Conservation (phyloP, 2,329 filamentous ascomycete species). For the Colletotrichum sp. region DNA sequence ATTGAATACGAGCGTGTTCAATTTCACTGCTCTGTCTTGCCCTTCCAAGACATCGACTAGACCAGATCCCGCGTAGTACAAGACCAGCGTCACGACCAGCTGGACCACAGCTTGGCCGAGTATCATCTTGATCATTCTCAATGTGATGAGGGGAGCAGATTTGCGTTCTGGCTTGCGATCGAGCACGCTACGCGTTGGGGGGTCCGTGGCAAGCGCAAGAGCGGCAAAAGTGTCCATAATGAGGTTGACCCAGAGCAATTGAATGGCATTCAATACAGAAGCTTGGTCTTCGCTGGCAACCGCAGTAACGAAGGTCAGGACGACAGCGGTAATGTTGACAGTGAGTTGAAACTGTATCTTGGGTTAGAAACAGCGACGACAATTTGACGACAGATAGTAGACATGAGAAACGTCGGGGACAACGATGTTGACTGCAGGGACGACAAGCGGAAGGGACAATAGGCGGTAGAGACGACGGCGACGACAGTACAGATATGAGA, state of each 20-base stretch:
- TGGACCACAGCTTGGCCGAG: constrained; percentile 67
- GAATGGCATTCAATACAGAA: constrained; percentile 64
- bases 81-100: constrained; percentile 55
- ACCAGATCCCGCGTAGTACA: constrained; percentile 10
- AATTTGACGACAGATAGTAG: too few species aligned
- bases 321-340: constrained; percentile 64
- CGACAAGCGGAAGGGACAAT: neutral
- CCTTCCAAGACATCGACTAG: constrained; percentile 43
- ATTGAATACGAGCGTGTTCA: constrained; percentile 80
- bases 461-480: too few species aligned
- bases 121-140: constrained; percentile 67
- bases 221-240: constrained; percentile 70
- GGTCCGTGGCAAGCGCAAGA: constrained; percentile 47
- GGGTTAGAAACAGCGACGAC: constrained; percentile 29
- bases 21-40: constrained; percentile 1
- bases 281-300: constrained; percentile 55
- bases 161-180: constrained; percentile 53
- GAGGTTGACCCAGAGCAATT: constrained; percentile 67
- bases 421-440: neutral
- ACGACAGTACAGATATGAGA: neutral
- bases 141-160: constrained; percentile 13
- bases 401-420: too few species aligned
- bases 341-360: constrained; percentile 57
- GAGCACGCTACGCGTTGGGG: constrained; percentile 35
- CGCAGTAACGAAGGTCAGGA: constrained; percentile 67